Base-by-base conservation (phyloP, 1,284 basidiomycete species). In the Malassezia nana region DNA sequence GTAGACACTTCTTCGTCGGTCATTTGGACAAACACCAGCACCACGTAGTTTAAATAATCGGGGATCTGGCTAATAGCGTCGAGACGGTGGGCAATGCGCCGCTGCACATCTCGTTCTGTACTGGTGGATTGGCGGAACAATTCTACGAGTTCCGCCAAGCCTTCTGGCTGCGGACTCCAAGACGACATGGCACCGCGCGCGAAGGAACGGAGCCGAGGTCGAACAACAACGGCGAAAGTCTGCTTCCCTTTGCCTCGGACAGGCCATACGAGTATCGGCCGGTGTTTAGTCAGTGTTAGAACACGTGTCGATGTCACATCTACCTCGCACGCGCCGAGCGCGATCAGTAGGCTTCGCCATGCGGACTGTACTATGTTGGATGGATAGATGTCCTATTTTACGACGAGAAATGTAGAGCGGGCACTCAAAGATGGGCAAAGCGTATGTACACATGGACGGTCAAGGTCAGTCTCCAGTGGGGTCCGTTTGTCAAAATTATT, bases 21-120 rank as follows among this genome's bases (percentile, higher is more conserved):
- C 79, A 88, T 76, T 42, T 81, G 80, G 46, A 86, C 84, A 59
- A 67, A 94, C 77, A 96, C 89, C 75, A 92, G 89, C 40, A 87
- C 87, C 58, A 98, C 83, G 81, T 99, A 98, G 62, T 86, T 90
- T 60, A 92, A 86, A 76, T 96, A 98, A 49, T 71, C 68, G 44
- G 68, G 68, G 28, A 69, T 63, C 41, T 63, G 59, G 55, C 64
- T 63, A 38, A 69, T 57, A 1, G 63, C 50, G 30, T 71, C 68
- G 31, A 71, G 61, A 10, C 68, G 65, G 60, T 70, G 46, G 5
- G 67, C 66, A 42, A 70, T 68, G 15, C 59, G 55, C 35, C 66
- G 58, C 45, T 70, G 67, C 16, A 64, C 63, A 45, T 66, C 64
- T 42, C 59, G 57, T 39, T 67, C 61, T 5, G 66, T 60, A 40